These are phyloP conservation scores for Nidularia pulvinata DNA, from an alignment of 768 basidiomycete species.

Conservation along the genomic window DNA sequence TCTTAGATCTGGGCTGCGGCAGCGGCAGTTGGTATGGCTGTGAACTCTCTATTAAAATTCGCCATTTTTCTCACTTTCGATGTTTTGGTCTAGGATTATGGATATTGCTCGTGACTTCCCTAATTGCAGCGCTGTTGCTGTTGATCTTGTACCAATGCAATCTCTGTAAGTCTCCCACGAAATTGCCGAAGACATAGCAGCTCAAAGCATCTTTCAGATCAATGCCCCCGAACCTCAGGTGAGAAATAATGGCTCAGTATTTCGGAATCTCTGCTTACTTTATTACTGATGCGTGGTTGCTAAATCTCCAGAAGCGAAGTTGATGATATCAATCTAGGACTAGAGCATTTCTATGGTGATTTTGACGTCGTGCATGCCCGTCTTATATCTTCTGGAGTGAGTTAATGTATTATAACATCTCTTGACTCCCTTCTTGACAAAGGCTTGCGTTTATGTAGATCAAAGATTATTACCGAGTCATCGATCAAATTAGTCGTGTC, in stretches of 20 bases:
- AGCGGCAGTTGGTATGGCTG: constrained; percentile 66
- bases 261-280: constrained; percentile 1
- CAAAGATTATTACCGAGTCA: constrained; percentile 59
- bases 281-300: constrained; percentile 5
- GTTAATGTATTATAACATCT: too few relatives aligned
- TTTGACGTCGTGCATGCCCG: constrained; percentile 79
- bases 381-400: constrained; percentile 71
- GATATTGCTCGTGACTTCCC: constrained; percentile 76
- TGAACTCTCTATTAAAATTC: too few relatives aligned
- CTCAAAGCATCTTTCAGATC: constrained; percentile 29
- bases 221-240: constrained; percentile 77
- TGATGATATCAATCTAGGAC: constrained; percentile 82
- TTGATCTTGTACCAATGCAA: constrained; percentile 84
- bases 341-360: constrained; percentile 79
- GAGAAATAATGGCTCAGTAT: too few relatives aligned
- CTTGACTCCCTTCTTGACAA: too few relatives aligned
- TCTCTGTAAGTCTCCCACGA: constrained; percentile 44
- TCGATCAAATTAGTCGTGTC: constrained; percentile 66
- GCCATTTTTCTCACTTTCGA: too few relatives aligned
- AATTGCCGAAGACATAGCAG: constrained; percentile 1
- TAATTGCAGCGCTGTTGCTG: constrained; percentile 64
- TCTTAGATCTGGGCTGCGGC: constrained; percentile 79
- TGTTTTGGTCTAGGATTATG: constrained; percentile 80
- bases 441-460: too few relatives aligned
- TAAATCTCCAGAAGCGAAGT: constrained; percentile 63